A percentile compares a stretch with the other conserved stretches of the same genome.
Conservation (phyloP, 805 yeast species). For the Schwanniomyces sp. region DNA sequence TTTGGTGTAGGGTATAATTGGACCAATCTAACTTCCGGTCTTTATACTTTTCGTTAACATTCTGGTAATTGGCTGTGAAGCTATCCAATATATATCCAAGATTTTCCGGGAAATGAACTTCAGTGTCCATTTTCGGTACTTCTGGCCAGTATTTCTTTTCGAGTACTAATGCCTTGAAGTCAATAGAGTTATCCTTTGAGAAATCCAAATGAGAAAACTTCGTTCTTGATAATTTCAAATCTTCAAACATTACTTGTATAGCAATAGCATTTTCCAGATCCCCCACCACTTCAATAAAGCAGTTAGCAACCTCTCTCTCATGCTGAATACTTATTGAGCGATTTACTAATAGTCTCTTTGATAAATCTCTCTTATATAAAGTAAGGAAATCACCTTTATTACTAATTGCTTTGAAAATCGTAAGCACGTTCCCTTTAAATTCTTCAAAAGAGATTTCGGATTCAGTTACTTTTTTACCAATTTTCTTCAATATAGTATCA, state of each 20-base stretch:
- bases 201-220: constrained; percentile 10
- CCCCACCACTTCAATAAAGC: constrained; percentile 27
- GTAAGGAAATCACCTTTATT: constrained; percentile 33
- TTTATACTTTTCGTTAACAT: constrained; percentile 17
- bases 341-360: constrained; percentile 32
- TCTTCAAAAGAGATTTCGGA: constrained; percentile 11
- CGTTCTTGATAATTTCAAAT: constrained; percentile 20
- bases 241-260: constrained; percentile 34
- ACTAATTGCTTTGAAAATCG: constrained; percentile 30
- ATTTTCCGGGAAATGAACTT: constrained; percentile 22
- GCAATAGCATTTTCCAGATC: constrained; percentile 28
- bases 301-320: constrained; percentile 24
- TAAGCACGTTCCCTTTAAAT: constrained; percentile 17
- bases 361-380: constrained; percentile 34
- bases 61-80: constrained; percentile 20
- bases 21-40: constrained; percentile 41
- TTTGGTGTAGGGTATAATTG: constrained; percentile 40
- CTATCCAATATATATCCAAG: constrained; percentile 16
- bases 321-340: constrained; percentile 14
- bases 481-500: constrained; percentile 26
- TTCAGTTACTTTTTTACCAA: constrained; percentile 8
- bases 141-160: constrained; percentile 43
- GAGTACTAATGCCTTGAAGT: constrained; percentile 31
- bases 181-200: constrained; percentile 8
- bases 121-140: constrained; percentile 24